Conservation (phyloP, 31 red algal species). For the Odonthalia washingtoniensis region DNA sequence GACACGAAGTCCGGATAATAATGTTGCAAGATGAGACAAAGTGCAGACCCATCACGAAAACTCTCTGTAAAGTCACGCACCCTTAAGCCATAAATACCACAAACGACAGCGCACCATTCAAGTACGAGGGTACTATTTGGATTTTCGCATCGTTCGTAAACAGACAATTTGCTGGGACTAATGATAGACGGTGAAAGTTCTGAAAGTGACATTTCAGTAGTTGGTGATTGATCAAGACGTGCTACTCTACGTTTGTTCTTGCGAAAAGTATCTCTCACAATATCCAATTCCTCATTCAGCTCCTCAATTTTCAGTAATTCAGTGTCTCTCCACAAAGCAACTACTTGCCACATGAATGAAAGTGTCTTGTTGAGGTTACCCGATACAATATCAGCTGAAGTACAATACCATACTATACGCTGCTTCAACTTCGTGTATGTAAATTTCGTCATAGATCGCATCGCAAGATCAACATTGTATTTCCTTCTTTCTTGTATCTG, state of each 20-base stretch:
- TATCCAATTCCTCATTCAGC: slow-evolving; percentile 30
- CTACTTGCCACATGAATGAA: slow-evolving; percentile 64
- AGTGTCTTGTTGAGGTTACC: slow-evolving; percentile 40
- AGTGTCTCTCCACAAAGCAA: slow-evolving; percentile 59
- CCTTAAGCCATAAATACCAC: slow-evolving; percentile 62
- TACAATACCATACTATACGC: slow-evolving; percentile 36
- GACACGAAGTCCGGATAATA: slow-evolving; percentile 56
- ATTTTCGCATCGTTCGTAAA: slow-evolving; percentile 51
- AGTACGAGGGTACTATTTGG: slow-evolving; percentile 36
- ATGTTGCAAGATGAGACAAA: slow-evolving; percentile 69
- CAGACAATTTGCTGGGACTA: slow-evolving; percentile 55
- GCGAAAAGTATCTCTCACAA: slow-evolving; percentile 49
- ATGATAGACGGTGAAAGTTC: slow-evolving; percentile 2
- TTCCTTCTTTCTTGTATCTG: background rate
- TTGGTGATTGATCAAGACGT: slow-evolving; percentile 1
- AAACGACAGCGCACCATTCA: slow-evolving; percentile 58
- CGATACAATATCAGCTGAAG: slow-evolving; percentile 32
- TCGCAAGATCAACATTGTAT: slow-evolving; percentile 54
- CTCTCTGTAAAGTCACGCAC: slow-evolving; percentile 75
- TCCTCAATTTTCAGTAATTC: slow-evolving; percentile 33
- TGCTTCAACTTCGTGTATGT: slow-evolving; percentile 1
- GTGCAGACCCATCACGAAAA: slow-evolving; percentile 67
- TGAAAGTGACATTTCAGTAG: background rate
- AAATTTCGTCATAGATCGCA: slow-evolving; percentile 41
- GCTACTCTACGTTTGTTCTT: background rate